Percentiles rank a stretch among this genome's conserved stretches.
phyloP scores from a whole-genome alignment of 2,329 filamentous ascomycete species.

The Calonectria pteridis region DNA sequence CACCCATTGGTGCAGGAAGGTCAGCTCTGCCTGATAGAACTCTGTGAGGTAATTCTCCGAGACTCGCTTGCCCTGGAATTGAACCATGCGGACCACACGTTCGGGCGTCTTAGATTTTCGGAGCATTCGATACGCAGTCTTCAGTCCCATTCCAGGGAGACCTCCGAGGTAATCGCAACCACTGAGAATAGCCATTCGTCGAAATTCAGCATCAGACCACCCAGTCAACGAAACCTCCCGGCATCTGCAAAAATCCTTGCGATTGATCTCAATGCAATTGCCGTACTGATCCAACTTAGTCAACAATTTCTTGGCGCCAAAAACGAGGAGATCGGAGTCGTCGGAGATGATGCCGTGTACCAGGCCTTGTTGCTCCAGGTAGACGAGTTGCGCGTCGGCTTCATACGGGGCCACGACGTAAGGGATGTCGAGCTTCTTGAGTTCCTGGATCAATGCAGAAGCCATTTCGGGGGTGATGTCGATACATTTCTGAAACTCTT shows the following conservation, averaged over 20 bases:
- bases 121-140: slow-evolving; percentile 92
- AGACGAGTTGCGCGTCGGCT: slow-evolving; percentile 96
- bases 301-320: slow-evolving; percentile 89
- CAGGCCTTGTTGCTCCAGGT: slow-evolving; percentile 87
- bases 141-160: slow-evolving; percentile 88
- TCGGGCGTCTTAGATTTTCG: slow-evolving; percentile 92
- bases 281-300: slow-evolving; percentile 97
- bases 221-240: slow-evolving; percentile 90
- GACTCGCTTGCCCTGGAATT: slow-evolving; percentile 90
- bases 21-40: slow-evolving; percentile 90
- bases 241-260: slow-evolving; percentile 88
- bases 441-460: slow-evolving; percentile 87
- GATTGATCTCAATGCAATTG: slow-evolving; percentile 91
- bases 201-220: slow-evolving; percentile 92
- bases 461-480: slow-evolving; percentile 98
- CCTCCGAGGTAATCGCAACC: slow-evolving; percentile 95
- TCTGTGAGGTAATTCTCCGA: slow-evolving; percentile 84
- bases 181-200: slow-evolving; percentile 95
- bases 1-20: slow-evolving; percentile 94
- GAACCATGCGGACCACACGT: slow-evolving; percentile 82
- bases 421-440: slow-evolving; percentile 82
- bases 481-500: slow-evolving; percentile 93
- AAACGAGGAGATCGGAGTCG: slow-evolving; percentile 95
- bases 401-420: slow-evolving; percentile 98
- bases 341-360: slow-evolving; percentile 93